Evolutionary conservation across 2,329 filamentous ascomycete species (phyloP), one percentile per base, ranked within the genome.

Genomic region (Colletotrichum truncatum): DNA sequence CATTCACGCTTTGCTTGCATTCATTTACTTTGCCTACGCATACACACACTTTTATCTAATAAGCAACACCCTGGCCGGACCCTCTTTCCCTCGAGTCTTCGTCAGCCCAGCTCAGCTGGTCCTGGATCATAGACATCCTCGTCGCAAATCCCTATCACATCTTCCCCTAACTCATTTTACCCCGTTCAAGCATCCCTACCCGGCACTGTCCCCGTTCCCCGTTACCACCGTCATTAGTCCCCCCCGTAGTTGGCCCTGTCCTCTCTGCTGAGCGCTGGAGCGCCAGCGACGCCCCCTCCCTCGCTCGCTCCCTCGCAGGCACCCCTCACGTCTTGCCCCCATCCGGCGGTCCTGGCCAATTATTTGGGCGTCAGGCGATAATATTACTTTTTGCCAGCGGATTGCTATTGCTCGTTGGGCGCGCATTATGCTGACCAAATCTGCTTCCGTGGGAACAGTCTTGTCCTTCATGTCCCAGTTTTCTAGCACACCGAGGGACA

Each of bases 381-480:
- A 45, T 51, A 55, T 51, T 62, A 38, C 41, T 52, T 45, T 62
- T 56, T 32, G 28, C 25, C 45, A 30, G 32, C 10, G 28, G 41
- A 14, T 12, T 59, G 28, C 21, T 54, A 48, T 34, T 38, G 41
- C 25, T 39, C 25, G 28, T 58, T 53, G 48, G 21, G 38, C 36
- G 60, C n/a, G 36, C 52, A 66, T 52, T 48, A 66, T 66, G 64
- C 64, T 66, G 45, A 66, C 64, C 52, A 66, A 63, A 39, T 65
- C 63, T 26, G 26, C 64, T 53, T 58, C 64, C 12, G 41, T 63
- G 52, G 63, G 60, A 59, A 69, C 77, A 97, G 93, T 97, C 62
- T 85, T 94, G 72, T 97, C 93, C 72, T 97, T 97, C 80, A 95
- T 97, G 87, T 93, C 92, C 78, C 89, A 90, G 80, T 90, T 92